Base-by-base conservation (phyloP, 768 basidiomycete species). In the Podaxis rugospora region DNA sequence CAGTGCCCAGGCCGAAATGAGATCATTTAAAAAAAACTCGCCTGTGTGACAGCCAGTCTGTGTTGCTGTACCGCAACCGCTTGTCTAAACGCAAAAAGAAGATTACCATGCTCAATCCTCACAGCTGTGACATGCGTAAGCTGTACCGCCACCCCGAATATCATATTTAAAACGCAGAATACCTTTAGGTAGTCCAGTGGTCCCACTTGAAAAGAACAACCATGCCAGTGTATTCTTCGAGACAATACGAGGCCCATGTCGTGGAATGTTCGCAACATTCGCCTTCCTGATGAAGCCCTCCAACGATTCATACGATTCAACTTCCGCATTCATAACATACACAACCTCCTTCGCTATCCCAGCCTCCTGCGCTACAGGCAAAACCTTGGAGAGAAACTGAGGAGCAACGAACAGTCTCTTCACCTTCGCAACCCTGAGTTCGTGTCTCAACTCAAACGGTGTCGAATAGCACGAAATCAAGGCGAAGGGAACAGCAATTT, bases 151-250 rank as follows among this genome's bases (percentile, higher is more conserved):
- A 18, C 4, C 18, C 4, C 47, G 18, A 11, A 49, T 10, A 27
- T 18, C 11, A 5, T 23, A 5, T 13, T 10, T 5, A 25, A 23
- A 13, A 5, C 13, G 4, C 2, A 23, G 9, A 27, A 27, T 25
- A 84, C 88, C 88, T 81, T 91, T 91, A 0, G 89, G 88, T 3
- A 86, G 72, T 1, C 90, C 89, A 63, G 80, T 90, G 0, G 90
- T 91, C 23, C 89, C 89, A 65, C 89, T 91, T 0, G 89, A 91
- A 67, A 89, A 90, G 0, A 87, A 74, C 3, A 91, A 72, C 67
- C 89, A 89, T 0, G 87, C 89, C 1, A 89, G 70, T 0, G 85
- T 86, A 59, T 86, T 74, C 35, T 72, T 75, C 10, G 64, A 71
- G 0, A 82, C 87, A 0, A 76, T 73, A 42, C 76, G 78, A 28